Evolutionary conservation across 1,284 basidiomycete genomes (phyloP).

Genomic region (Agaricales sp.): DNA sequence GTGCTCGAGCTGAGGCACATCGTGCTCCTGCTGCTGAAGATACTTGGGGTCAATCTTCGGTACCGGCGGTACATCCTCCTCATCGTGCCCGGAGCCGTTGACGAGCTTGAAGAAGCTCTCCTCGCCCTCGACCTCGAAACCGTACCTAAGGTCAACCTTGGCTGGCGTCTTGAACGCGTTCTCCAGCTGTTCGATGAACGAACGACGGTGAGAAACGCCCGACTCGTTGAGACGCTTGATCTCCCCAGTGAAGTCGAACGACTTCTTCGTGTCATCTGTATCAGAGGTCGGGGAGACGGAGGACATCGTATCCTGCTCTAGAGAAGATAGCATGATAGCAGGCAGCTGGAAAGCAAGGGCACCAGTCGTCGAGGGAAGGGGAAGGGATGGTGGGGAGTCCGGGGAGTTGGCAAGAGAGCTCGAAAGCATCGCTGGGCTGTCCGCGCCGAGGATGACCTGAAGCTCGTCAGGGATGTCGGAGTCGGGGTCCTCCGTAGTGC

Average conservation of each 20-base stretch:
- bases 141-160: constrained; percentile 45
- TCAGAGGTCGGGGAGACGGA: constrained; percentile 18
- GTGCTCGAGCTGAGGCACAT: constrained; percentile 2
- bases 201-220: constrained; percentile 54
- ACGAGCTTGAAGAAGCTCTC: constrained; percentile 13
- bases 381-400: neutral
- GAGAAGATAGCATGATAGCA: constrained; percentile 7
- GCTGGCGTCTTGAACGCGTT: constrained; percentile 68
- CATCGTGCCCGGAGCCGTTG: too few relatives aligned
- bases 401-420: neutral
- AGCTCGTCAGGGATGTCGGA: constrained; percentile 72
- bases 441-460: constrained; percentile 43
- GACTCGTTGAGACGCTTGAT: constrained; percentile 59
- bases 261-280: constrained; percentile 63
- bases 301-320: constrained; percentile 11
- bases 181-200: constrained; percentile 78
- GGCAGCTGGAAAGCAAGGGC: neutral
- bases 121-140: constrained; percentile 22
- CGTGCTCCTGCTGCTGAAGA: neutral
- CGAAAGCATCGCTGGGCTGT: neutral
- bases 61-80: constrained; percentile 34
- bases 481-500: constrained; percentile 41
- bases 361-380: neutral
- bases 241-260: constrained; percentile 83
- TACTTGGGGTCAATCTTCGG: constrained; percentile 12